Percentiles rank a stretch among this genome's conserved stretches.
phyloP scores from a whole-genome alignment of 2,329 filamentous ascomycete species.

The Monosporascus cannonballus region DNA sequence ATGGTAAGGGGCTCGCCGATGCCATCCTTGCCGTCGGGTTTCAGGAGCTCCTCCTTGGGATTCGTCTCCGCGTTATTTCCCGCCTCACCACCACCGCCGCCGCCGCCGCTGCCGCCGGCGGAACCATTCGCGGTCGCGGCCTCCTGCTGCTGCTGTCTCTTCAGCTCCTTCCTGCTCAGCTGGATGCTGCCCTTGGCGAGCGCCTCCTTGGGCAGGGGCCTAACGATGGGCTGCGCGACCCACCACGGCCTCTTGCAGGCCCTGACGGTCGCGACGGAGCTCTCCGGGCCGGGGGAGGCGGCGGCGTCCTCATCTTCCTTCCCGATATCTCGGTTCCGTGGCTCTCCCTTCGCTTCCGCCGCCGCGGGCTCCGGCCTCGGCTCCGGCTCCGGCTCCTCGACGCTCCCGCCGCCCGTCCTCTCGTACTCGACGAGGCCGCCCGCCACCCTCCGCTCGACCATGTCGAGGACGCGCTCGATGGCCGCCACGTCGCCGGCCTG shows the following conservation, averaged over 20 bases:
- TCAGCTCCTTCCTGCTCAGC: slow-evolving; percentile 63
- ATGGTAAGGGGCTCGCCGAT: slow-evolving; percentile 16
- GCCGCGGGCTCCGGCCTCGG: slow-evolving; percentile 17
- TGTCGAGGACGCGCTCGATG: slow-evolving; percentile 68
- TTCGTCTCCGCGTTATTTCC: slow-evolving; percentile 3
- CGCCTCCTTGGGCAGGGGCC: slow-evolving; percentile 83
- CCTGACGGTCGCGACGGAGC: slow-evolving; percentile 61
- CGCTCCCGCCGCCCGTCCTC: slow-evolving; percentile 42
- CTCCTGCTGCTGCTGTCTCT: slow-evolving; percentile 27
- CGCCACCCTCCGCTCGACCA: slow-evolving; percentile 72
- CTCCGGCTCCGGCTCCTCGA: slow-evolving; percentile 32
- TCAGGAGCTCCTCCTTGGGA: slow-evolving; percentile 13
- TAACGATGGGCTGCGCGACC: slow-evolving; percentile 81
- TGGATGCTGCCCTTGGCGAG: slow-evolving; percentile 72
- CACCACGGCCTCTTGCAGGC: slow-evolving; percentile 80
- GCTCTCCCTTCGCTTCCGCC: slow-evolving; percentile 26
- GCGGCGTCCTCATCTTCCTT: slow-evolving; percentile 22
- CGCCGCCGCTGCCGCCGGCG: background rate
- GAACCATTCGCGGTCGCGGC: background rate
- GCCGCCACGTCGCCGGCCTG: slow-evolving; percentile 65
- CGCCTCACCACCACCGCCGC: slow-evolving; percentile 1
- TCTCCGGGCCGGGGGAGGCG: slow-evolving; percentile 42
- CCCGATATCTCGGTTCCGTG: slow-evolving; percentile 1
- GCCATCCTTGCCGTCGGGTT: slow-evolving; percentile 13
- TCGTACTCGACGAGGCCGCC: slow-evolving; percentile 65